Conservation (phyloP, 768 basidiomycete genomes). For the Xerocomellus amylosporus region DNA sequence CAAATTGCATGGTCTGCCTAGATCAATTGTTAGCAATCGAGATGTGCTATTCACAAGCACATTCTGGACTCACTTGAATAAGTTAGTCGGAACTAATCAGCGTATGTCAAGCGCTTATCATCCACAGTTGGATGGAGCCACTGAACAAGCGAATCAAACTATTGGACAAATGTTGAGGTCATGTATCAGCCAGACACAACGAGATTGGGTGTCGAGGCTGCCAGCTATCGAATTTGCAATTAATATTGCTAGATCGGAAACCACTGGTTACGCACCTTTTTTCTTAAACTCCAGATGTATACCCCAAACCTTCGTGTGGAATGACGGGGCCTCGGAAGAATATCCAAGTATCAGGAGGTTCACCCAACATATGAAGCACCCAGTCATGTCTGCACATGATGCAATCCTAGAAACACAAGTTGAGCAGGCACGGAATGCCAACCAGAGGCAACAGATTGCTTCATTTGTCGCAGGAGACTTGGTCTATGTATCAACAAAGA, state of each 20-base stretch:
- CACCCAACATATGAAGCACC: slow-evolving; percentile 25
- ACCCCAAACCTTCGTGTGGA: slow-evolving; percentile 20
- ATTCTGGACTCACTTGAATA: no score
- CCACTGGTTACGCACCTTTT: slow-evolving; percentile 22
- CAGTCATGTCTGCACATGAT: slow-evolving; percentile 35
- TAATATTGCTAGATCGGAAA: slow-evolving; percentile 13
- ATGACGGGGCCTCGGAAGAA: slow-evolving; percentile 4
- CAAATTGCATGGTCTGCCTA: no score
- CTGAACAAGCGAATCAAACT: no score
- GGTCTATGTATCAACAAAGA: not conserved
- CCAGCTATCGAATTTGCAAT: slow-evolving; percentile 23
- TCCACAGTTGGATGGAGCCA: no score
- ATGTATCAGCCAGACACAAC: not conserved
- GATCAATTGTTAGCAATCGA: no score
- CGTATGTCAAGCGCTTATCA: no score
- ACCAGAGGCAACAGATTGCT: slow-evolving; percentile 9
- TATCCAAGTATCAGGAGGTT: slow-evolving; percentile 31
- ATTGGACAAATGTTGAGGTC: no score
- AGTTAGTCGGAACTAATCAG: no score
- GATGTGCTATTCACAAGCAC: no score
- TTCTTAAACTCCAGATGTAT: slow-evolving; percentile 5
- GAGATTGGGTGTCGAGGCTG: slow-evolving; percentile 13
- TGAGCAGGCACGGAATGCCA: slow-evolving; percentile 33
- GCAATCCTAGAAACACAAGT: slow-evolving; percentile 28
- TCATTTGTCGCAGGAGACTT: not conserved